Base-by-base conservation (phyloP, 2,329 filamentous ascomycete species). In the Cytospora piceicola region DNA sequence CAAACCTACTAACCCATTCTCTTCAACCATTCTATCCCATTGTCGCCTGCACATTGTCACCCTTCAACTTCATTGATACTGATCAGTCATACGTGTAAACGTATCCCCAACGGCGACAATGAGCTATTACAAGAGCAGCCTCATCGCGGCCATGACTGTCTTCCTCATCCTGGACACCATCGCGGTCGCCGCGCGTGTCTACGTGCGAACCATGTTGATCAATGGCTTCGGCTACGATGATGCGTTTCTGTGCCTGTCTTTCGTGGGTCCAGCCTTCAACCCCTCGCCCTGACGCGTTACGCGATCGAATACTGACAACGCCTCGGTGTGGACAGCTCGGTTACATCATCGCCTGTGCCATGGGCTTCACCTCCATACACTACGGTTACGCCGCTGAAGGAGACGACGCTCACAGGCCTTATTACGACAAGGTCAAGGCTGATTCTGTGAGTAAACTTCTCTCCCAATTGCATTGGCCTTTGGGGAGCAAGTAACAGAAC, bases 221-320 rank as follows among this genome's bases (percentile, higher is more conserved):
- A 69, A 70, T 17, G 71, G 70, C 0, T 75, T 75, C 56, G 73
- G 75, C n/a, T 70, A 68, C 65, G 75, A 76, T 60, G 75, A 76
- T 34, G 68, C 71, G 20, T 60, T 70, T 27, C 61, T 76, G 11
- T 68, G 71, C 32, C 58, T 75, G 29, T 71, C 75, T 59, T 74
- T 72, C 66, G 73, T 74, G 42, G 69, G 65, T 66, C 0, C 27
- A n/a, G 2, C n/a, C 20, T 7, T 22, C 5, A 49, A 2, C 1
- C 2, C 17, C 42, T 24, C 2, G 3, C 9, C 3, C n/a, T 8
- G 42, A 22, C 9, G 46, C 22, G n/a, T 49, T 12, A 14, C 22
- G n/a, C n/a, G 42, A n/a, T n/a, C 2, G 22, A 22, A 24, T 24
- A 7, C 54, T 58, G n/a, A 58, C 49, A 6, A 36, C 56, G 39